Conservation (phyloP, 2,329 filamentous ascomycete genomes). For the Pyrenochaeta sp. region DNA sequence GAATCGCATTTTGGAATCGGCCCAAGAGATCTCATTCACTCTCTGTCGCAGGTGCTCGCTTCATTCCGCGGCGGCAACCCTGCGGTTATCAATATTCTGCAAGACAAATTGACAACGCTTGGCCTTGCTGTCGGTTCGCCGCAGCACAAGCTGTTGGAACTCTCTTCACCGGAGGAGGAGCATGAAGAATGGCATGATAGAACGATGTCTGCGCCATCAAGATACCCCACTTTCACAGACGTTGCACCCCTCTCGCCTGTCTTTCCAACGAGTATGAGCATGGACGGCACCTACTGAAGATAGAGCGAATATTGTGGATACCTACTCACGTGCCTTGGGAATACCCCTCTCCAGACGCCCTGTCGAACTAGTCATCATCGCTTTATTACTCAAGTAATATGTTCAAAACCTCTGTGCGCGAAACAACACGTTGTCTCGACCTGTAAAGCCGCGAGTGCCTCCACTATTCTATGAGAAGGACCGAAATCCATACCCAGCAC, state of each 20-base stretch:
- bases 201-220: slow-evolving; percentile 27
- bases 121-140: slow-evolving; percentile 39
- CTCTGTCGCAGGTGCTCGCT: slow-evolving; percentile 38
- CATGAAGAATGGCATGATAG: slow-evolving; percentile 34
- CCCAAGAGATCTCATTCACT: slow-evolving; percentile 45
- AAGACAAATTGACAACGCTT: slow-evolving; percentile 40
- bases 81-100: slow-evolving; percentile 43
- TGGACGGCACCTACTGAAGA: slow-evolving; percentile 12
- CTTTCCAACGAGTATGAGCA: slow-evolving; percentile 25
- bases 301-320: too few species aligned
- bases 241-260: slow-evolving; percentile 16
- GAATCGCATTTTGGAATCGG: slow-evolving; percentile 40
- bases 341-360: too few species aligned
- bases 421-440: too few species aligned
- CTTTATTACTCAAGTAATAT: too few species aligned
- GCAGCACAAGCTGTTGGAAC: slow-evolving; percentile 35
- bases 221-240: slow-evolving; percentile 14
- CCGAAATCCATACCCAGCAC: too few species aligned
- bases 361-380: too few species aligned
- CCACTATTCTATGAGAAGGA: too few species aligned
- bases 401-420: too few species aligned
- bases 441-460: too few species aligned
- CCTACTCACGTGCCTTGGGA: too few species aligned
- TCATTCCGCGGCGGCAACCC: slow-evolving; percentile 46
- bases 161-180: slow-evolving; percentile 45